Evolutionary conservation across 2,329 filamentous ascomycete genomes (phyloP).

Genomic region (Thelonectria olida): DNA sequence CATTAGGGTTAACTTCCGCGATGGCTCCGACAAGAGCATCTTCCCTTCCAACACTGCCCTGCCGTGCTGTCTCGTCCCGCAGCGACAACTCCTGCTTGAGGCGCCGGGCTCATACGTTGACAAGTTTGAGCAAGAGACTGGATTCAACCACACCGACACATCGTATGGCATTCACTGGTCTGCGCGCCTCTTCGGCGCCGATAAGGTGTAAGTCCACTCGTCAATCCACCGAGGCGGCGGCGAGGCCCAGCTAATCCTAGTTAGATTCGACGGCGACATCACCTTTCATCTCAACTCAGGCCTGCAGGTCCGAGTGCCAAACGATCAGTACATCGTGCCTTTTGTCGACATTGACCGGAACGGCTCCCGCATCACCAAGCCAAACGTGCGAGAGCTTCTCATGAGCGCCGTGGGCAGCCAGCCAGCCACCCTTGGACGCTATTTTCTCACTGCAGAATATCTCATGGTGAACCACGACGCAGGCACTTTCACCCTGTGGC

Average conservation of each 20-base stretch:
- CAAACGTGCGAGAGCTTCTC: conserved; percentile 34
- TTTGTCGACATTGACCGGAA: conserved; percentile 38
- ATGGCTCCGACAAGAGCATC: conserved; percentile 40
- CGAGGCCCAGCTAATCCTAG: background rate
- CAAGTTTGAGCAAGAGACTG: conserved; percentile 31
- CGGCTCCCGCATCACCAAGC: conserved; percentile 34
- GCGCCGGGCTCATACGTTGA: conserved; percentile 31
- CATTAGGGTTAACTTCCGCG: conserved; percentile 39
- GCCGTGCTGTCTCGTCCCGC: conserved; percentile 43
- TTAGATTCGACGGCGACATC: conserved; percentile 41
- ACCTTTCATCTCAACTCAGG: conserved; percentile 41
- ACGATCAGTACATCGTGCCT: conserved; percentile 42
- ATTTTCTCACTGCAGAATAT: conserved; percentile 47
- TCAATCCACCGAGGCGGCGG: rapidly evolving
- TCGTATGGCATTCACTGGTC: conserved; percentile 31
- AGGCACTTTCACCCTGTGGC: conserved; percentile 46
- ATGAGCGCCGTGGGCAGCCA: conserved; percentile 32
- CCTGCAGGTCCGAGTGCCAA: conserved; percentile 41
- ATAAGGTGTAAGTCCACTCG: conserved; percentile 15
- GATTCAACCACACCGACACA: conserved; percentile 9
- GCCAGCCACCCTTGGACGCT: conserved; percentile 41
- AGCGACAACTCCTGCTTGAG: conserved; percentile 42
- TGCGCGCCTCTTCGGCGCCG: conserved; percentile 22
- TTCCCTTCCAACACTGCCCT: conserved; percentile 36
- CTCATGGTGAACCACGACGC: conserved; percentile 48